A percentile compares a stretch with the other conserved stretches of the same genome.
phyloP scores from a whole-genome alignment of 441 rosid species.

The Brassica balearica region DNA sequence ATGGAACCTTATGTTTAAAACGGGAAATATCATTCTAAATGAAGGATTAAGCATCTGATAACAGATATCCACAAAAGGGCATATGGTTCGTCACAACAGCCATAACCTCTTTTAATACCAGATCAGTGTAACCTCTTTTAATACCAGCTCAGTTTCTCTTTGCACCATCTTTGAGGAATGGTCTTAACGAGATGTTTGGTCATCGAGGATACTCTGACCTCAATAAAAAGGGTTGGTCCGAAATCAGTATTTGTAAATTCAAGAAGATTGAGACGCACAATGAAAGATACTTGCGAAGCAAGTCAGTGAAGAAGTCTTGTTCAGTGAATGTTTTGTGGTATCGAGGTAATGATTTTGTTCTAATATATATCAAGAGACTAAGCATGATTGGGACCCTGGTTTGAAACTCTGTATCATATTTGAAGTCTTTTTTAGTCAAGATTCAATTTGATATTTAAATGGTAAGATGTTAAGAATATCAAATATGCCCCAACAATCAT shows the following conservation, averaged over 20 bases:
- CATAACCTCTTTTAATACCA: slow-evolving; percentile 31
- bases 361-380: too few species aligned
- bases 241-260: slow-evolving; percentile 28
- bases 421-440: too few species aligned
- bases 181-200: slow-evolving; percentile 40
- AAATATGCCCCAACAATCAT: too few species aligned
- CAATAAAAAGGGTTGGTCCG: slow-evolving; percentile 38
- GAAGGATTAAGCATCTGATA: background rate
- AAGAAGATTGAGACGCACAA: background rate
- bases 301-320: background rate
- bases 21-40: background rate
- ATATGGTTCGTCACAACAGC: too few species aligned
- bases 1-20: background rate
- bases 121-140: slow-evolving; percentile 42
- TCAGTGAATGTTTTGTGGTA: background rate
- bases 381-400: too few species aligned
- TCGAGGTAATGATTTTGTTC: too few species aligned
- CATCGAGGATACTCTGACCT: slow-evolving; percentile 45
- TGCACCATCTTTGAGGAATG: slow-evolving; percentile 25
- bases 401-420: too few species aligned
- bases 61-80: too few species aligned
- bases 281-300: background rate
- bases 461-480: too few species aligned
- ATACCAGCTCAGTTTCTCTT: slow-evolving; percentile 35
- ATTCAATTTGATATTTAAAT: too few species aligned